These are phyloP conservation scores for Asterella californica DNA, from an alignment of 225 moss, liverwort and hornwort genomes.

Conservation along the genomic window DNA sequence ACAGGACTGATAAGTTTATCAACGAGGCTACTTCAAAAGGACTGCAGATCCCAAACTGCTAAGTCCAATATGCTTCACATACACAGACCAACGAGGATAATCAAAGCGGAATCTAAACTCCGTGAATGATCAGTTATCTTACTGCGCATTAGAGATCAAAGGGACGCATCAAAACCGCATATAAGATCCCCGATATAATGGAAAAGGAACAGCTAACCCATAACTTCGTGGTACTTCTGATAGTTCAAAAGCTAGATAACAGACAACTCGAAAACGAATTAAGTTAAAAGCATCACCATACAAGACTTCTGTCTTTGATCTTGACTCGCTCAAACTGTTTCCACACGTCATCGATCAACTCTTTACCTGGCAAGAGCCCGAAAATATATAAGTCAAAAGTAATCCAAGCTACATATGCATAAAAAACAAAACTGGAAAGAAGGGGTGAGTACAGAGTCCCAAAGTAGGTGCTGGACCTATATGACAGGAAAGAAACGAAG, in stretches of 20 bases:
- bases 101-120: neutral
- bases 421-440: neutral
- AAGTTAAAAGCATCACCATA: constrained; percentile 46
- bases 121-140: neutral
- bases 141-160: neutral
- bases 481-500: neutral
- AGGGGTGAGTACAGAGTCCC: neutral
- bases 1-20: neutral
- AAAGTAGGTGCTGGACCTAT: neutral
- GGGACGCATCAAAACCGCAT: neutral
- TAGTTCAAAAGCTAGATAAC: neutral
- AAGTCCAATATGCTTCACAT: neutral
- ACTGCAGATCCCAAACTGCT: neutral
- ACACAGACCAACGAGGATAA: neutral
- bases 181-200: no score
- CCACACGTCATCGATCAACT: constrained; percentile 69
- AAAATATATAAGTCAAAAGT: neutral
- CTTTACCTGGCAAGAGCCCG: constrained; percentile 40
- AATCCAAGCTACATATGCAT: neutral
- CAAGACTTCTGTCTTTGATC: constrained; percentile 74
- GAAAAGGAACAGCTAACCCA: neutral
- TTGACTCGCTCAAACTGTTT: constrained; percentile 68
- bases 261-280: neutral
- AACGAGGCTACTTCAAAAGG: neutral
- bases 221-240: no score